Percentiles rank a stretch among this genome's conserved stretches.
Conservation (phyloP, 225 moss, liverwort and hornwort genomes). For the Lunularia cruciata region DNA sequence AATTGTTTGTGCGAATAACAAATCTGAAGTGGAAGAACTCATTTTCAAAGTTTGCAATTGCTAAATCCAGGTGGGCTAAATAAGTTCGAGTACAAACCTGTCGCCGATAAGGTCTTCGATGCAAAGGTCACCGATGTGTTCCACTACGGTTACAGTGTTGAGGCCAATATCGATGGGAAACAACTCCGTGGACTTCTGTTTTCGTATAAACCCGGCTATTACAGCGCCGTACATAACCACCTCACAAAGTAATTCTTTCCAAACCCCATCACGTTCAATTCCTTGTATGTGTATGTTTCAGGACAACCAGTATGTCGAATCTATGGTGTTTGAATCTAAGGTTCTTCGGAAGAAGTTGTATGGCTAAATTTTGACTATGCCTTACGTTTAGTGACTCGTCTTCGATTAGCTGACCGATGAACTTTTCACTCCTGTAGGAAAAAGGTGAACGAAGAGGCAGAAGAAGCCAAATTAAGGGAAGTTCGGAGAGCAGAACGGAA, state of each 20-base stretch:
- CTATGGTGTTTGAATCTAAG: too few relatives aligned
- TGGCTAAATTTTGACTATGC: too few relatives aligned
- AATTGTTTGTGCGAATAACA: too few relatives aligned
- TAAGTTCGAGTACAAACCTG: constrained; percentile 58
- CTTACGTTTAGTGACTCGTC: too few relatives aligned
- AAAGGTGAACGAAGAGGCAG: constrained; percentile 28
- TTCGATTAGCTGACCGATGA: too few relatives aligned
- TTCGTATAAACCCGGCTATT: constrained; percentile 86
- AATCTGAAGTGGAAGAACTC: too few relatives aligned
- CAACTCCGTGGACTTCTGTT: constrained; percentile 86
- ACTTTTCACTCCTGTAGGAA: constrained; percentile 21
- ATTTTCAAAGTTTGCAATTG: neutral
- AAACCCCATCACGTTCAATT: neutral
- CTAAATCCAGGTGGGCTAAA: constrained; percentile 51
- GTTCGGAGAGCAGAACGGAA: constrained; percentile 38
- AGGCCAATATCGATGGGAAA: constrained; percentile 80
- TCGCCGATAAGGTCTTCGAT: constrained; percentile 69
- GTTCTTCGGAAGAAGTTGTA: too few relatives aligned
- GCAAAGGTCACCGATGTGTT: constrained; percentile 91
- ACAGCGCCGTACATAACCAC: constrained; percentile 75
- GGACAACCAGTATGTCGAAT: too few relatives aligned
- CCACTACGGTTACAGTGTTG: constrained; percentile 91
- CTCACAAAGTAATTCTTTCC: constrained; percentile 52
- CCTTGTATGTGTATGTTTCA: neutral
- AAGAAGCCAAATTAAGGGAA: constrained; percentile 29